Base-by-base conservation (phyloP, 148 eudicot species). In the Oxyria digyna region DNA sequence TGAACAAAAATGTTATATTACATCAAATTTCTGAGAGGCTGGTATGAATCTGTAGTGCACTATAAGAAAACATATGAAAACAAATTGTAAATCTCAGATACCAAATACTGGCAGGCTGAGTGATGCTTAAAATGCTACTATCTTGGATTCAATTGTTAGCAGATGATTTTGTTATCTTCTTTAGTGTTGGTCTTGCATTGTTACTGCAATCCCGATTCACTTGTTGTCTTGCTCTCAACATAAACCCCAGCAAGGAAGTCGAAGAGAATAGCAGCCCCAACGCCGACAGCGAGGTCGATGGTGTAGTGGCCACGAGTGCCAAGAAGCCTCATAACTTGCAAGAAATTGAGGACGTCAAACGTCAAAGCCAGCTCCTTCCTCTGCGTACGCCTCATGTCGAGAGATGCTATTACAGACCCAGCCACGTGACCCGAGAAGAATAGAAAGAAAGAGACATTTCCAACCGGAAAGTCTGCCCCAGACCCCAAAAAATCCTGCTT, bases 231-330 rank as follows among this genome's bases (percentile, higher is more conserved):
- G 79, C 83, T 78, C n/a, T 91, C 85, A 40, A 62, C 84, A 20
- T 95, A 95, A 69, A 81, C 79, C 37, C 89, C 97, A 20, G 97
- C 97, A 8, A 95, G 78, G 42, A 79, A 79, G 68, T 95, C 97
- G 31, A 95, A 95, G 26, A 95, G 67, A 3, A 91, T 59, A 13
- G 97, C 99, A n/a, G 99, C 99, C 35, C 99, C 99, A 3, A 95
- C 70, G 1, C 99, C 99, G 2, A 88, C 96, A 0, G 83, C 97
- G 62, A 95, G 78, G 82, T 95, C 99, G 21, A 95, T 95, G 1
- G 99, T 95, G 81, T 95, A 95, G 78, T 95, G 99, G 27, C 99
- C 99, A 67, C 99, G 84, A 15, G 97, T 95, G 73, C 83, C 88
- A 27, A 95, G 77, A 73, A 95, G 69, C 71, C 99, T 82, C 75